These are phyloP conservation scores for Ogataea pini DNA, from an alignment of 805 yeast genomes.

Conservation along the genomic window DNA sequence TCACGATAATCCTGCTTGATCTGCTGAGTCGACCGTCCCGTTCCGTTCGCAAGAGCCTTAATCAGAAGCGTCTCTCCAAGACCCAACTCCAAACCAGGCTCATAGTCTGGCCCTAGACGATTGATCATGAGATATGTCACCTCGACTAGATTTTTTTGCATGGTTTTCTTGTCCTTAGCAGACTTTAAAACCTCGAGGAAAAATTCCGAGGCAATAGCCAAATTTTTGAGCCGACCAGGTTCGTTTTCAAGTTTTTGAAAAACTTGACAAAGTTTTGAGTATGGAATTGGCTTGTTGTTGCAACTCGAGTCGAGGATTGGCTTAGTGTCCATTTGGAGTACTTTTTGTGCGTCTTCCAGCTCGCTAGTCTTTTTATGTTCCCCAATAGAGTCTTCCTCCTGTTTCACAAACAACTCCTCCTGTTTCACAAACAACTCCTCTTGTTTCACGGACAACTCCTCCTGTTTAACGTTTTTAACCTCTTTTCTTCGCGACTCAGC, in stretches of 20 bases:
- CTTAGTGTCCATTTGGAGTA: conserved; percentile 13
- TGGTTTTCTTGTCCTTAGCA: conserved; percentile 38
- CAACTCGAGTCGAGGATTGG: background rate
- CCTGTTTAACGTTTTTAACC: background rate
- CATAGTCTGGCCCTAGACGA: conserved; percentile 92
- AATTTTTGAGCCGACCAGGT: conserved; percentile 80
- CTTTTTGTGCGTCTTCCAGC: conserved; percentile 27
- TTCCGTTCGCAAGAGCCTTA: conserved; percentile 86
- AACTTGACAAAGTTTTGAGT: conserved; percentile 53
- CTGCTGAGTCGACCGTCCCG: conserved; percentile 74
- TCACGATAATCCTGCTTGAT: conserved; percentile 74
- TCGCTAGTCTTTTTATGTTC: conserved; percentile 22
- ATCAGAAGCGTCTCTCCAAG: conserved; percentile 87
- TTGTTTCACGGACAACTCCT: background rate
- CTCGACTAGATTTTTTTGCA: conserved; percentile 50
- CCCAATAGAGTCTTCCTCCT: conserved; percentile 3
- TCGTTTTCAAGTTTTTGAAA: conserved; percentile 81
- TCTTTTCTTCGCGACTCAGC: background rate
- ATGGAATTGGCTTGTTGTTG: conserved; percentile 32
- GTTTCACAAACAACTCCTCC: background rate
- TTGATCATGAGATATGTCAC: conserved; percentile 86
- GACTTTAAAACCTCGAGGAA: conserved; percentile 61
- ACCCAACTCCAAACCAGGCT: conserved; percentile 84
- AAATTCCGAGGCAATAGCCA: conserved; percentile 72
- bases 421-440: background rate